Base-by-base conservation (phyloP, 768 basidiomycete species). In the Amanita molliuscula region DNA sequence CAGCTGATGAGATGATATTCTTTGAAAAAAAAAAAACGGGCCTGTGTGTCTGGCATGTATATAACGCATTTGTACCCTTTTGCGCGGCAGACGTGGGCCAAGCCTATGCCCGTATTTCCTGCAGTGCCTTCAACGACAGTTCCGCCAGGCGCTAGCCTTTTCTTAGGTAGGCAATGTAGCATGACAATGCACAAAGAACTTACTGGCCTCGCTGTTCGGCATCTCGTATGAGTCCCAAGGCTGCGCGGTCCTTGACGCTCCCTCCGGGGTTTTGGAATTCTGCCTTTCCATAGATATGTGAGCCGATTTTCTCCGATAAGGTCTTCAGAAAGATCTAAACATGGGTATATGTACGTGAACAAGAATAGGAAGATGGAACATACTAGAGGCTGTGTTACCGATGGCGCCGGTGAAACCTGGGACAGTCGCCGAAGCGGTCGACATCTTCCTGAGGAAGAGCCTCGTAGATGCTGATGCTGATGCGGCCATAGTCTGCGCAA, bases 251-350 rank as follows among this genome's bases (percentile, higher is more conserved):
- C 68, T 99, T 99, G 57, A 99, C 90, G 54, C 89, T 93, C 35
- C 95, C 95, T 4, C 96, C 96, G 0, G 96, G 96, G 60, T 97
- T 97, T 69, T 96, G 93, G 62, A 96, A 94, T 67, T 99, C 96
- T 16, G 96, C 91, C 64, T 99, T 97, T n/a, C 88, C 94, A 43
- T 83, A 82, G 53, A 97, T 91, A 47, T 78, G 78, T 48, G 79
- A 81, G 13, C 92, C 93, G 1, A 82, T 89, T 61, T 78, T 79
- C 56, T 91, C 81, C 8, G 91, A 96, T 6, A 96, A 73, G 11
- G 67, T 67, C 64, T 88, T 82, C 47, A 97, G 74, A 55, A 82
- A 79, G 53, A 97, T 93, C 92, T 96, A 62, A 3, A 16, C 29
- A 26, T 44, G 26, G 37, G 11, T 38, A 52, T 44, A 52, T 45